Conservation (phyloP, 1,139 yeast species). For the Kodamaea fungicola region DNA sequence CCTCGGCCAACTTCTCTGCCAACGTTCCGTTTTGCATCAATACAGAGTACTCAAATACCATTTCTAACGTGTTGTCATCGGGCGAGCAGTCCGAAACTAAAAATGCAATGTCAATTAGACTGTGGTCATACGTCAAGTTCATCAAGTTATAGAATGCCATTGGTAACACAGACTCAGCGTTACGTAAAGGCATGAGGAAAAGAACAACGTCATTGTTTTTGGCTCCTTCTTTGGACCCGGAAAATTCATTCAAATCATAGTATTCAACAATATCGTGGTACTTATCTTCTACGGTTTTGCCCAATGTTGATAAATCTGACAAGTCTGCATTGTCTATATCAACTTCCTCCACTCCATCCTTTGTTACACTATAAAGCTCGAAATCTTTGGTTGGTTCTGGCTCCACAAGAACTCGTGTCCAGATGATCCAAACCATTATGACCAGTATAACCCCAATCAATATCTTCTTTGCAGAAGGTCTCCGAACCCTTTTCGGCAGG, state of each 20-base stretch:
- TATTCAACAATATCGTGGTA: slow-evolving; percentile 45
- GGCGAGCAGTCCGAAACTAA: slow-evolving; percentile 81
- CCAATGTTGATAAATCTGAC: slow-evolving; percentile 5
- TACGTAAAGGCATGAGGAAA: slow-evolving; percentile 72
- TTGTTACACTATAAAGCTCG: slow-evolving; percentile 35
- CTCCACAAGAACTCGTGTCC: slow-evolving; percentile 3
- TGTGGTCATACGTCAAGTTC: slow-evolving; percentile 83
- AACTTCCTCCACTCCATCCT: slow-evolving; percentile 29
- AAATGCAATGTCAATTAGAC: slow-evolving; percentile 77
- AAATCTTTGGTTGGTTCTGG: slow-evolving; percentile 10
- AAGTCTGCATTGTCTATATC: slow-evolving; percentile 7
- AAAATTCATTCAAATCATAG: slow-evolving; percentile 59
- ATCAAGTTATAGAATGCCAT: slow-evolving; percentile 80
- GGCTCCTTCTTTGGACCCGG: slow-evolving; percentile 53
- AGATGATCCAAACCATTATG: slow-evolving; percentile 9
- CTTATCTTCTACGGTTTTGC: slow-evolving; percentile 15
- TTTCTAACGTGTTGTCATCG: slow-evolving; percentile 68
- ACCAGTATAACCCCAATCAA: slow-evolving; percentile 6
- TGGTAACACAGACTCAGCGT: slow-evolving; percentile 78
- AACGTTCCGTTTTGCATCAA: slow-evolving; percentile 71
- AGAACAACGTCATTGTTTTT: slow-evolving; percentile 63
- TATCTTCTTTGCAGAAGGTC: slow-evolving; percentile 4
- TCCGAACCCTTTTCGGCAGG: slow-evolving; percentile 12
- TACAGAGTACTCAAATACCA: slow-evolving; percentile 60
- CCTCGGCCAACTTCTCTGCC: slow-evolving; percentile 43